phyloP scores from a whole-genome alignment of 352 stramenopile species.

The Thalassiosira mediterranea region DNA sequence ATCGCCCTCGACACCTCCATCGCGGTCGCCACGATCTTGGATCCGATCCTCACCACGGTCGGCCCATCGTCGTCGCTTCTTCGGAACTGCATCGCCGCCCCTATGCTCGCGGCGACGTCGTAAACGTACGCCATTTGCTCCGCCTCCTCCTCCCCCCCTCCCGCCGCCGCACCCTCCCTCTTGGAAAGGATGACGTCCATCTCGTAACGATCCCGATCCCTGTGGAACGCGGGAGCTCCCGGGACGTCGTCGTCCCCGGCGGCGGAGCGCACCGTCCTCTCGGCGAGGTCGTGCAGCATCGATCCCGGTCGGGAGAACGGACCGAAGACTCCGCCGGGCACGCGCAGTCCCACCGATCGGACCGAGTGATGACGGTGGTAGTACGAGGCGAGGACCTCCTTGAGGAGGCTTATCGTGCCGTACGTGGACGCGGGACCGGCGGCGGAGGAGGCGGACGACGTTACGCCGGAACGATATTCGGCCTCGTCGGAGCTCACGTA shows the following conservation, averaged over 20 bases:
- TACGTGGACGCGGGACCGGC: conserved; percentile 24
- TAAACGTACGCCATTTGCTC: conserved; percentile 42
- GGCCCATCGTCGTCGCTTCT: conserved; percentile 24
- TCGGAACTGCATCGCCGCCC: conserved; percentile 56
- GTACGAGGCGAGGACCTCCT: conserved; percentile 61
- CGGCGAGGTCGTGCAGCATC: conserved; percentile 44
- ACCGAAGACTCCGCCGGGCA: conserved; percentile 44
- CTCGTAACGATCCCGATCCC: conserved; percentile 36
- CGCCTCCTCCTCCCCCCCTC: conserved; percentile 8
- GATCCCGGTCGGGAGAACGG: conserved; percentile 51
- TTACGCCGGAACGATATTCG: conserved; percentile 37
- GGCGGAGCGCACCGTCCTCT: conserved; percentile 41
- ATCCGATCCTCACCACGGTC: conserved; percentile 45
- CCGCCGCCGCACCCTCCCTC: conserved; percentile 31
- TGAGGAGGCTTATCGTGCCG: conserved; percentile 42
- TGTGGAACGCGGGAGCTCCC: conserved; percentile 30
- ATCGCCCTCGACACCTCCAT: conserved; percentile 43
- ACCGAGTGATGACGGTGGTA: conserved; percentile 52
- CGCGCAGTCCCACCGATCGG: conserved; percentile 45
- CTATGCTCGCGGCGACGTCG: conserved; percentile 47
- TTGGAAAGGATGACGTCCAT: conserved; percentile 21
- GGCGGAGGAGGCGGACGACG: conserved; percentile 1
- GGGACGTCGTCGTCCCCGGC: conserved; percentile 22
- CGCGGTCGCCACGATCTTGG: conserved; percentile 39
- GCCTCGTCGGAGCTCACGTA: conserved; percentile 50